phyloP scores from a whole-genome alignment of 257 asterid genomes.

The Solanum paucissectum region DNA sequence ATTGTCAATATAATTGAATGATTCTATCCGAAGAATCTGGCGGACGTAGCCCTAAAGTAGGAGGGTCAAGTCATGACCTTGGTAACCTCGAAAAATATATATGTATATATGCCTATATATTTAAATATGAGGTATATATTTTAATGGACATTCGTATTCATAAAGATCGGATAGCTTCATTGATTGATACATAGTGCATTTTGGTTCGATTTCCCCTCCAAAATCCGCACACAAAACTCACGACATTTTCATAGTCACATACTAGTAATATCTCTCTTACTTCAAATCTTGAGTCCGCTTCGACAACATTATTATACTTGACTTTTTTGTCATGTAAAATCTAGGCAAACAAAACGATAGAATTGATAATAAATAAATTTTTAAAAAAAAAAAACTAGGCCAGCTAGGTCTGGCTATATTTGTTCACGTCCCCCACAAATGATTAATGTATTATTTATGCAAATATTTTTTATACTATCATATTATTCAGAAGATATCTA shows the following conservation, averaged over 20 bases:
- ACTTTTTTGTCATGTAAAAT: neutral
- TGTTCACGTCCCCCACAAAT: neutral
- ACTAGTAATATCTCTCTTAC: neutral
- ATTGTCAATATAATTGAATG: neutral
- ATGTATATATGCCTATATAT: neutral
- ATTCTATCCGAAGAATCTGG: neutral
- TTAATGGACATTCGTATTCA: neutral
- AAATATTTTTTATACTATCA: neutral
- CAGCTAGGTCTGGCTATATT: neutral
- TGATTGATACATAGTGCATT: neutral
- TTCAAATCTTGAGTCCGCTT: neutral
- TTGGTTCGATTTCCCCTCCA: neutral
- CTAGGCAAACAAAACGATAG: neutral
- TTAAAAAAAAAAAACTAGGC: neutral
- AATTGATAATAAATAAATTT: neutral
- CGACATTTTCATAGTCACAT: neutral
- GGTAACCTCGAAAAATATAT: neutral
- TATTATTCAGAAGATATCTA: neutral
- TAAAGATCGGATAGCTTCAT: neutral
- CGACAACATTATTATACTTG: neutral
- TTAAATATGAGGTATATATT: neutral
- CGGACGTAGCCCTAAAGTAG: neutral
- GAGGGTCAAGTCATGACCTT: neutral
- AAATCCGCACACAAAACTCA: neutral
- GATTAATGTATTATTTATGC: neutral